Percentiles rank a stretch among this genome's conserved stretches.
Conservation (phyloP, 257 asterid genomes). For the Ligustrum vulgare region DNA sequence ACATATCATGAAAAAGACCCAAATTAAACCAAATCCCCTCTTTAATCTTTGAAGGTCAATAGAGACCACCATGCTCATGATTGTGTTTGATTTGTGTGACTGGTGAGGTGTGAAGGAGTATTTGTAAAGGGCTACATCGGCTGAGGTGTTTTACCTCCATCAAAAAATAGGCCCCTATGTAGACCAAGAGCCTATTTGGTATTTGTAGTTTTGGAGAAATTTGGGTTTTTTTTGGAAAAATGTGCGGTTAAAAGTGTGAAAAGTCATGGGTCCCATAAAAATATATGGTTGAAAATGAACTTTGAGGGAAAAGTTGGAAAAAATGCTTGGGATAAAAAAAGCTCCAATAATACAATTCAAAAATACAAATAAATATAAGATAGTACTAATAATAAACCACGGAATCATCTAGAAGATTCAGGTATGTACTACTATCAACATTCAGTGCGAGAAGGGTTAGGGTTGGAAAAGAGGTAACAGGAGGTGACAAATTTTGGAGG, state of each 20-base stretch:
- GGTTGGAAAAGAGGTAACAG: not conserved
- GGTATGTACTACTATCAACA: not conserved
- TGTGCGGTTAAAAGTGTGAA: no score
- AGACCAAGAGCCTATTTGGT: not conserved
- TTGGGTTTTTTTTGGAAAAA: no score
- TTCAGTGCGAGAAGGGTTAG: not conserved
- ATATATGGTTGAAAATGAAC: no score
- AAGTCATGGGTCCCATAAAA: no score
- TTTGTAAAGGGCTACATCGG: not conserved
- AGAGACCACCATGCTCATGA: not conserved
- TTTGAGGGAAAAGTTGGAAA: no score
- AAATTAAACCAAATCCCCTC: not conserved
- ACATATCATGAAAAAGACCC: not conserved
- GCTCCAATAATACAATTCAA: no score
- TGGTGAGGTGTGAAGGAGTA: not conserved
- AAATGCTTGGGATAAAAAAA: no score
- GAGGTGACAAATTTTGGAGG: not conserved
- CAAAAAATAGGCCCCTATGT: not conserved
- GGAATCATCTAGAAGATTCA: not conserved
- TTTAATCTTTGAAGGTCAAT: not conserved
- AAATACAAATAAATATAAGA: no score
- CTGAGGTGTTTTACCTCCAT: not conserved
- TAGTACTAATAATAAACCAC: not conserved
- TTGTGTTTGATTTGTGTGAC: not conserved
- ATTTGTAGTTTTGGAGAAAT: no score